Evolutionary conservation across 202 grass and related monocot species (phyloP).

Genomic region (Cymbopogon flexuosus): DNA sequence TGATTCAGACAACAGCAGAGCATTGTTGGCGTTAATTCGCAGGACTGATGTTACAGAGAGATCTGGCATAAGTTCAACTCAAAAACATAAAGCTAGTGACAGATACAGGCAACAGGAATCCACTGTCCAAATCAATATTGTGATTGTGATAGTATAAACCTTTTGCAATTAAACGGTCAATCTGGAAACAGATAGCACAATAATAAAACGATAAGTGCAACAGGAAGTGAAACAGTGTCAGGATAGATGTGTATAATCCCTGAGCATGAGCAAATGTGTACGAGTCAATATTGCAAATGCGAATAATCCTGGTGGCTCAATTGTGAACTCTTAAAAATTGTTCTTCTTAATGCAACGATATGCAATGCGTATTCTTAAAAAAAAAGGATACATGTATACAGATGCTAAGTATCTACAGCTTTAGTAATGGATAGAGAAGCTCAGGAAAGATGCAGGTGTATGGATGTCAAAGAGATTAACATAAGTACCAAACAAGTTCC

Average conservation of each 20-base stretch:
- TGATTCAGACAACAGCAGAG: not conserved
- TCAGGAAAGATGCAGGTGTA: slow-evolving; percentile 16
- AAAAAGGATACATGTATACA: not conserved
- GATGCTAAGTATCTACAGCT: not conserved
- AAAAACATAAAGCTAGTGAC: not conserved
- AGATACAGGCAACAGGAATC: not conserved
- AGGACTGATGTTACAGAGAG: not conserved
- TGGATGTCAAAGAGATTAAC: slow-evolving; percentile 8
- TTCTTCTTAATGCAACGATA: not conserved
- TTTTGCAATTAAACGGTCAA: not conserved
- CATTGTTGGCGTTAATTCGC: not conserved
- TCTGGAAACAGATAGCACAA: not conserved
- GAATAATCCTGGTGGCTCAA: not conserved
- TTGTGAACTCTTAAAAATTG: not conserved
- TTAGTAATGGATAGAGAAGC: not conserved
- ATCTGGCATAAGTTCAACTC: not conserved
- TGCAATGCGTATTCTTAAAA: not conserved
- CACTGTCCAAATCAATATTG: slow-evolving; percentile 17
- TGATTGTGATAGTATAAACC: not conserved
- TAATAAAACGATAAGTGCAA: slow-evolving; percentile 6
- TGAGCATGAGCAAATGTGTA: not conserved
- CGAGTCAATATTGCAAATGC: not conserved
- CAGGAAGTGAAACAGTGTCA: slow-evolving; percentile 8
- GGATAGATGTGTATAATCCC: not conserved
- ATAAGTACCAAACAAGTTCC: slow-evolving; percentile 20